Percentiles rank a stretch among this genome's conserved stretches.
These are phyloP conservation scores for Casaregolazyma lundiana DNA, from an alignment of 1,139 yeast species.

Conservation along the genomic window DNA sequence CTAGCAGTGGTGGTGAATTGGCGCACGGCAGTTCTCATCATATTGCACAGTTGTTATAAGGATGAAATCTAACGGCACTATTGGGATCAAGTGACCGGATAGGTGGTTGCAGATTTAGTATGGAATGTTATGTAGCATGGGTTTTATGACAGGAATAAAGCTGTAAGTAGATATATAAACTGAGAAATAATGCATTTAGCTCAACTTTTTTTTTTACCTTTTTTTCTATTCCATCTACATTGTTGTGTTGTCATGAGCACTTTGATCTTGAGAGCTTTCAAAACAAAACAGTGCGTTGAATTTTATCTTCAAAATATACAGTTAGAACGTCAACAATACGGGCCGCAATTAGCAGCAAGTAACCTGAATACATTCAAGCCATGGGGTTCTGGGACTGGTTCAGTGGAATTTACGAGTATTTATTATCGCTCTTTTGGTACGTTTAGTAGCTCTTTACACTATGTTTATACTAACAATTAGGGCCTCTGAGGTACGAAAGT, in stretches of 20 bases:
- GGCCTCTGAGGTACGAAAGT: slow-evolving; percentile 27
- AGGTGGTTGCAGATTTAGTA: too few relatives aligned
- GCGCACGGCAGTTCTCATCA: slow-evolving; percentile 5
- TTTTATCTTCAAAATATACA: background rate
- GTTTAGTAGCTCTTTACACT: slow-evolving; percentile 9
- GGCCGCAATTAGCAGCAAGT: too few relatives aligned
- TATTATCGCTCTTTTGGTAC: slow-evolving; percentile 30
- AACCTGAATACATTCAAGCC: too few relatives aligned
- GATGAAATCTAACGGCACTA: background rate
- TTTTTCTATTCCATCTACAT: background rate
- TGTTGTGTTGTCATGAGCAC: too few relatives aligned
- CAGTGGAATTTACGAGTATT: slow-evolving; percentile 25
- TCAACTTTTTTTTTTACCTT: background rate
- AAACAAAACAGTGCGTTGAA: background rate
- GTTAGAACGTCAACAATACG: too few relatives aligned
- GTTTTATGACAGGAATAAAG: too few relatives aligned
- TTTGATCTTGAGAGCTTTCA: background rate
- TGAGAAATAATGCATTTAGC: background rate
- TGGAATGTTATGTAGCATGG: too few relatives aligned
- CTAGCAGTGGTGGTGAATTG: slow-evolving; percentile 10
- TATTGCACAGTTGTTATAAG: background rate
- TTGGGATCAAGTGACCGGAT: too few relatives aligned
- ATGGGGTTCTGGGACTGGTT: slow-evolving; percentile 28
- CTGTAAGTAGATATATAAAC: too few relatives aligned
- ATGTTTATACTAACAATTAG: slow-evolving; percentile 11